Conservation (phyloP, 306 rosid species). For the Acacia crassicarpa region DNA sequence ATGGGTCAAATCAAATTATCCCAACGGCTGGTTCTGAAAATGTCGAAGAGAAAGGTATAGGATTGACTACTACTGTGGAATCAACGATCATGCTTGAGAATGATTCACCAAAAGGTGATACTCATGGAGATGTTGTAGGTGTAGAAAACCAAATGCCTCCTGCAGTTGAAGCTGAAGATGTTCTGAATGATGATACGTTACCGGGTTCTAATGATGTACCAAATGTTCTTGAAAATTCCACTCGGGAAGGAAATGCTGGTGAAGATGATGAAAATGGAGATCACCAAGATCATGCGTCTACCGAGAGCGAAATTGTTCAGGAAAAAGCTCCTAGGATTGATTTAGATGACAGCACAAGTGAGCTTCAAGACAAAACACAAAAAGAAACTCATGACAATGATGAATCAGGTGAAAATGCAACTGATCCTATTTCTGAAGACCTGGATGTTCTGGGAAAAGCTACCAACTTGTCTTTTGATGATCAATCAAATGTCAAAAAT, state of each 20-base stretch:
- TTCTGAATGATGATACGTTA: neutral
- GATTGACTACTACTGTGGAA: conserved; percentile 31
- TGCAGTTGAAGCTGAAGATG: conserved; percentile 23
- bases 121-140: conserved; percentile 20
- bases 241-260: neutral
- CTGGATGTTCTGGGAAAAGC: conserved; percentile 13
- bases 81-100: conserved; percentile 17
- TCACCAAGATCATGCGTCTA: neutral
- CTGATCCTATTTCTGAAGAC: neutral
- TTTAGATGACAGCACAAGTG: conserved; percentile 1
- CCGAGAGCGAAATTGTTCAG: neutral
- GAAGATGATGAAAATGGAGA: neutral
- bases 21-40: conserved; percentile 32
- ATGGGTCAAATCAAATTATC: conserved; percentile 38
- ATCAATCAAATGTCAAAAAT: conserved; percentile 8
- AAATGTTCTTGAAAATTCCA: conserved; percentile 5
- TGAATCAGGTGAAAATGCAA: neutral
- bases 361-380: neutral
- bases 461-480: conserved; percentile 21
- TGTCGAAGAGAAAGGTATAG: conserved; percentile 28
- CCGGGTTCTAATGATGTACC: conserved; percentile 11
- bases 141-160: conserved; percentile 29
- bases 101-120: neutral
- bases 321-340: conserved; percentile 5
- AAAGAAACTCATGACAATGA: neutral